A percentile compares a stretch with the other conserved stretches of the same genome.
These are phyloP conservation scores for Metschnikowia lachancei DNA, from an alignment of 805 yeast species.

Conservation along the genomic window DNA sequence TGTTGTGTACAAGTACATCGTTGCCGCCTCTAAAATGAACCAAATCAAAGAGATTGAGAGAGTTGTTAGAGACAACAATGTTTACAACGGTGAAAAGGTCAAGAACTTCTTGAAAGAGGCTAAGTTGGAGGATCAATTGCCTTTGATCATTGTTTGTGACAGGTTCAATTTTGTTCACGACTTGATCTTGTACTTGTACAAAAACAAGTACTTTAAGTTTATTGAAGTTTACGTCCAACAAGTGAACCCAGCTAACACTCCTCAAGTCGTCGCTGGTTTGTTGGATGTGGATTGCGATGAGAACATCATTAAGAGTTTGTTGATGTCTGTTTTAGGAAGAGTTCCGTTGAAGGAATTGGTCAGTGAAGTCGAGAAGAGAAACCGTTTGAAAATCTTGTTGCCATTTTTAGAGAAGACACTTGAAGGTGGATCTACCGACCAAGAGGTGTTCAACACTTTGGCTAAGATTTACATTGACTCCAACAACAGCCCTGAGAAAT, in stretches of 20 bases:
- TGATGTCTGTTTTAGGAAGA: conserved; percentile 86
- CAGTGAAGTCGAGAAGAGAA: conserved; percentile 93
- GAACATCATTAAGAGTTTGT: conserved; percentile 70
- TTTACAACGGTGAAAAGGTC: conserved; percentile 95
- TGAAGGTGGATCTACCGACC: conserved; percentile 80
- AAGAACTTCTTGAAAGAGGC: conserved; percentile 96
- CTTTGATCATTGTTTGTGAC: conserved; percentile 94
- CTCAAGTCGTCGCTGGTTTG: conserved; percentile 94
- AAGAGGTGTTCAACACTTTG: conserved; percentile 88
- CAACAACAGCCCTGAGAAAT: conserved; percentile 95
- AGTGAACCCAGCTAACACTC: conserved; percentile 92
- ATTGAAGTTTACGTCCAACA: conserved; percentile 98
- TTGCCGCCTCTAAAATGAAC: conserved; percentile 86
- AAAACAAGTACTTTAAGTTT: conserved; percentile 91
- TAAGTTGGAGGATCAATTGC: conserved; percentile 89
- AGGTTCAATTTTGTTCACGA: conserved; percentile 90
- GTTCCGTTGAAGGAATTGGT: conserved; percentile 90
- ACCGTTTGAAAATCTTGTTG: conserved; percentile 82
- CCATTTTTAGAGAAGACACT: conserved; percentile 92
- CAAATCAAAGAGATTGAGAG: conserved; percentile 95
- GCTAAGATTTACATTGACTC: conserved; percentile 98
- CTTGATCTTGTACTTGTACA: conserved; percentile 87
- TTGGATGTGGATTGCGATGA: conserved; percentile 98
- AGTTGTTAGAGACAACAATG: conserved; percentile 88
- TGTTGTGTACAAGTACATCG: conserved; percentile 93